These are phyloP conservation scores for Geotrichum aggregatum DNA, from an alignment of 1,139 yeast genomes.

Conservation along the genomic window DNA sequence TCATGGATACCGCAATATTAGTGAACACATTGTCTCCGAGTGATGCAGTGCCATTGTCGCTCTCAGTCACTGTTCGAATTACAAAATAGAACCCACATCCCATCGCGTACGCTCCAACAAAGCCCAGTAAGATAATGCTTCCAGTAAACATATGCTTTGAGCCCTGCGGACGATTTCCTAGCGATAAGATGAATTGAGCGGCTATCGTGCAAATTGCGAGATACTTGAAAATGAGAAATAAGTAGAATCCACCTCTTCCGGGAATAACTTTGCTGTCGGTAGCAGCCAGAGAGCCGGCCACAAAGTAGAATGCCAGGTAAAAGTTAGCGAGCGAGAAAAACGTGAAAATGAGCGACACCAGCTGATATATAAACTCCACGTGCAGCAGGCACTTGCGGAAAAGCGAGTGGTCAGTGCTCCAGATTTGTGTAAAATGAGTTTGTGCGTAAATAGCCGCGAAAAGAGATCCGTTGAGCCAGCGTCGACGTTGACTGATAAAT, in stretches of 20 bases:
- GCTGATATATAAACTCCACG: constrained; percentile 79
- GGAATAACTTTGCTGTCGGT: constrained; percentile 48
- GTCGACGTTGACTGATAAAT: constrained; percentile 69
- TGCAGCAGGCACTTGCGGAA: constrained; percentile 74
- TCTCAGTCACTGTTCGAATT: constrained; percentile 47
- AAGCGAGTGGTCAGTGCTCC: constrained; percentile 80
- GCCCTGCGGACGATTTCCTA: constrained; percentile 94
- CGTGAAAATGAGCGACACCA: constrained; percentile 68
- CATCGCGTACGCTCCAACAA: constrained; percentile 79
- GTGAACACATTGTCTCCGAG: constrained; percentile 53
- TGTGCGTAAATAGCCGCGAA: constrained; percentile 80
- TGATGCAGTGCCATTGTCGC: constrained; percentile 39
- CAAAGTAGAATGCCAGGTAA: constrained; percentile 83
- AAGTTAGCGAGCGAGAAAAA: constrained; percentile 89
- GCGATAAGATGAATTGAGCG: constrained; percentile 81
- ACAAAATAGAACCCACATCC: constrained; percentile 81
- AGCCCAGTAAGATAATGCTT: constrained; percentile 64
- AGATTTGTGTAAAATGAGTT: constrained; percentile 69
- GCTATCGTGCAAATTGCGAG: constrained; percentile 74
- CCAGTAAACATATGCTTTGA: constrained; percentile 71
- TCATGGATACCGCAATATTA: constrained; percentile 71
- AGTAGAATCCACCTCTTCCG: constrained; percentile 59
- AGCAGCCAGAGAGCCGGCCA: constrained; percentile 75
- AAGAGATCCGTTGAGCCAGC: constrained; percentile 83
- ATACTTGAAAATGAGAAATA: constrained; percentile 81